Percentiles rank a stretch among this genome's conserved stretches.
Evolutionary conservation across 805 yeast genomes (phyloP).

Genomic region (Candida tibetensis): DNA sequence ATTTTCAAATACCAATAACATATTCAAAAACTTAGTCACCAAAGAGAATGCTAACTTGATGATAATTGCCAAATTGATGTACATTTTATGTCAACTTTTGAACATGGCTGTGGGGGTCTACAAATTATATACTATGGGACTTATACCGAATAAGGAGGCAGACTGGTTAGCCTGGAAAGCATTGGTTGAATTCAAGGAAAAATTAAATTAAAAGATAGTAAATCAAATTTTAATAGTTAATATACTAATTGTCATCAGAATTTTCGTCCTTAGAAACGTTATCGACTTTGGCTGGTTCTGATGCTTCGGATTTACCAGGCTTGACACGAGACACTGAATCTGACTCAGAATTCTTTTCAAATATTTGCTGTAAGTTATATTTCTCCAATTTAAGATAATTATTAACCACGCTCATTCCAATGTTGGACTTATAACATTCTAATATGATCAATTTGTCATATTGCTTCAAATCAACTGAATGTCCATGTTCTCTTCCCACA

Average conservation of each 20-base stretch:
- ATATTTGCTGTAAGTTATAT: slow-evolving; percentile 81
- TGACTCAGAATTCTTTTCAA: slow-evolving; percentile 41
- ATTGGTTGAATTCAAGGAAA: slow-evolving; percentile 13
- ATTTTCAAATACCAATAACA: slow-evolving; percentile 46
- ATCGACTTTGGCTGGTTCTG: background rate
- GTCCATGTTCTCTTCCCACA: slow-evolving; percentile 69
- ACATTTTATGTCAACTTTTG: slow-evolving; percentile 45
- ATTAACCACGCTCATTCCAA: slow-evolving; percentile 83
- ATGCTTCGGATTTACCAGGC: slow-evolving; percentile 4
- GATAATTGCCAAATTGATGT: slow-evolving; percentile 46
- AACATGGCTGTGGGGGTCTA: slow-evolving; percentile 75
- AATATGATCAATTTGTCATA: slow-evolving; percentile 78
- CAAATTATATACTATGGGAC: slow-evolving; percentile 84
- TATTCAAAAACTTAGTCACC: slow-evolving; percentile 51
- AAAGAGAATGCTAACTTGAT: slow-evolving; percentile 33
- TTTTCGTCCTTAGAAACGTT: background rate
- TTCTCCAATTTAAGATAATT: slow-evolving; percentile 60
- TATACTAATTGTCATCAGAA: background rate
- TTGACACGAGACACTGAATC: slow-evolving; percentile 12
- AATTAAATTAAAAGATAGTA: background rate
- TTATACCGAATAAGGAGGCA: slow-evolving; percentile 80
- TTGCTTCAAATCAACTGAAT: slow-evolving; percentile 73
- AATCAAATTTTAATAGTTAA: background rate
- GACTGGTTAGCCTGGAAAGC: slow-evolving; percentile 93
- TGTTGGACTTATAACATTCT: slow-evolving; percentile 83